Conservation (phyloP, 23 red algal species). For the Pyropia yezoensis region DNA sequence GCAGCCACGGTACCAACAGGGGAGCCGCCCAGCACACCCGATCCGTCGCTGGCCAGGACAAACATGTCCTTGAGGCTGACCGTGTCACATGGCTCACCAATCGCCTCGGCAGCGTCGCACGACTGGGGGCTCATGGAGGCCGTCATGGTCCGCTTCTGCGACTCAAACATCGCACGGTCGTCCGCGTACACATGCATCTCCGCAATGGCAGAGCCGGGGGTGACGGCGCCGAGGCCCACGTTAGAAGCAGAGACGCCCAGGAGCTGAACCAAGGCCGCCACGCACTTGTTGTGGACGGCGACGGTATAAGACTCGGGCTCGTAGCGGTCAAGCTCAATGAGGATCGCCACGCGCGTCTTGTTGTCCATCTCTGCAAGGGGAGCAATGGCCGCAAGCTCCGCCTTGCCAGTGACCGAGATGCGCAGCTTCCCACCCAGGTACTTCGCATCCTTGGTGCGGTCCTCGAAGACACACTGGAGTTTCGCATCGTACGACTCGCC, state of each 20-base stretch:
- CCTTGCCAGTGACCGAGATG: background rate
- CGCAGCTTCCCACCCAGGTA: background rate
- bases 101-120: conserved; percentile 21
- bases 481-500: conserved; percentile 4
- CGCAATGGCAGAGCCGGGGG: conserved; percentile 12
- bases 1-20: background rate
- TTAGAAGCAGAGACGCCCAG: background rate
- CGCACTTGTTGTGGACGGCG: conserved; percentile 5
- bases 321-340: conserved; percentile 9
- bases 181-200: conserved; percentile 6
- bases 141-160: conserved; percentile 3
- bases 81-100: conserved; percentile 16
- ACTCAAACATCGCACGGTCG: background rate
- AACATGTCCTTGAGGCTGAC: conserved; percentile 12
- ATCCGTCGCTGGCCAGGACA: background rate
- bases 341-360: conserved; percentile 6
- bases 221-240: conserved; percentile 3
- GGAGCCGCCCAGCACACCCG: conserved; percentile 9
- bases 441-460: conserved; percentile 6
- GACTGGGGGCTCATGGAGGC: background rate
- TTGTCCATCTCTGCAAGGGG: background rate
- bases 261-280: conserved; percentile 2
- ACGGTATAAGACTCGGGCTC: conserved; percentile 2
- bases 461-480: conserved; percentile 27
- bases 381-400: background rate